These are phyloP conservation scores for Chlamydomonas schloesseri DNA, from an alignment of 139 green algal genomes.

Conservation along the genomic window DNA sequence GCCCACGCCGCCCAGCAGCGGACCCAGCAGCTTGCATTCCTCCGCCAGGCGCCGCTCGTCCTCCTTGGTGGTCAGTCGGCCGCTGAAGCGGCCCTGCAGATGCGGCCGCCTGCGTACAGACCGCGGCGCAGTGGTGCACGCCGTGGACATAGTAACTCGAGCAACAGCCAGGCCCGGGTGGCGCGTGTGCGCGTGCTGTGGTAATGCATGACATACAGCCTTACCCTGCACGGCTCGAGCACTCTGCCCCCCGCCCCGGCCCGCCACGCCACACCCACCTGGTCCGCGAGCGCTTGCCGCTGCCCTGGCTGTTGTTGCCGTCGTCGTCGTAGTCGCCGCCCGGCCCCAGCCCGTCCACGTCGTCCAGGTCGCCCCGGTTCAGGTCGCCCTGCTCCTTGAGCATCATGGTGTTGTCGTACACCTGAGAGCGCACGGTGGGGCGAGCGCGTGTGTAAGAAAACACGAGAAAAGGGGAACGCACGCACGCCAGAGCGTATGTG, in stretches of 20 bases:
- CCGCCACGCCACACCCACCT: neutral
- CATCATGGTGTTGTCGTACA: slow-evolving; percentile 38
- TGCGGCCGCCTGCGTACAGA: slow-evolving; percentile 37
- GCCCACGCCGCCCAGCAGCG: slow-evolving; percentile 76
- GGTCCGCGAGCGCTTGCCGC: slow-evolving; percentile 30
- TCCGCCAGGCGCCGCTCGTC: slow-evolving; percentile 85
- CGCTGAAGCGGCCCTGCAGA: slow-evolving; percentile 84
- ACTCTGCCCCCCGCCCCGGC: no score
- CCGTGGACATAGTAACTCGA: neutral
- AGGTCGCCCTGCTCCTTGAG: slow-evolving; percentile 1
- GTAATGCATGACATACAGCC: no score
- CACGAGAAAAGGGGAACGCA: no score
- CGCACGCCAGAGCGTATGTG: no score
- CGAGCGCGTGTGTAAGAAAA: no score
- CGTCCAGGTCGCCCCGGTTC: neutral
- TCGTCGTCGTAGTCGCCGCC: neutral
- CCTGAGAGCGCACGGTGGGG: no score
- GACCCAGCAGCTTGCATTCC: slow-evolving; percentile 84
- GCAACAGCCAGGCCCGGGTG: no score
- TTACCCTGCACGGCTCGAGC: no score
- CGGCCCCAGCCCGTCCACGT: neutral
- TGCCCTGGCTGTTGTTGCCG: slow-evolving; percentile 20
- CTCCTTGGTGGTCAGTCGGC: slow-evolving; percentile 85
- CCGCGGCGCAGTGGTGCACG: no score
- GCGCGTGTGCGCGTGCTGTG: neutral